A percentile compares a stretch with the other conserved stretches of the same genome.
These are phyloP conservation scores for Casuarina cunninghamiana DNA, from an alignment of 306 rosid genomes.

Conservation along the genomic window DNA sequence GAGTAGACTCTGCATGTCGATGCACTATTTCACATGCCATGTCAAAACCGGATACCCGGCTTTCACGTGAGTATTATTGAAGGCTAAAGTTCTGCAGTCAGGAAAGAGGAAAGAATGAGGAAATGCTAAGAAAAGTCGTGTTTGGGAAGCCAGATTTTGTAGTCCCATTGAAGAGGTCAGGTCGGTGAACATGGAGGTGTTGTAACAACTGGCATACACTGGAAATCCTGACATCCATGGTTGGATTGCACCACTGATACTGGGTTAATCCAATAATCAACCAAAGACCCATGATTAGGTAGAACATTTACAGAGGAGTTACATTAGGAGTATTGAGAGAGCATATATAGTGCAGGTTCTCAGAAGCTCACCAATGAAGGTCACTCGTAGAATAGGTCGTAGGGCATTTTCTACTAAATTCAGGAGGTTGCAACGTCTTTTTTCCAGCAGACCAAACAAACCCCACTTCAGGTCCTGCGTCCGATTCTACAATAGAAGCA, in stretches of 20 bases:
- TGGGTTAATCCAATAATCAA: no score
- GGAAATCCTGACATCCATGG: no score
- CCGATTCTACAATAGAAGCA: conserved; percentile 21
- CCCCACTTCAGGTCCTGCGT: conserved; percentile 46
- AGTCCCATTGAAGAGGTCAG: not conserved
- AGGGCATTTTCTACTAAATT: conserved; percentile 37
- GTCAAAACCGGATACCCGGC: not conserved
- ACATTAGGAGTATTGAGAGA: not conserved
- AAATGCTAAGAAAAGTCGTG: not conserved
- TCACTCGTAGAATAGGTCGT: conserved; percentile 40
- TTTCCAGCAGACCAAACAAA: conserved; percentile 19
- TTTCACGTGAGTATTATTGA: not conserved
- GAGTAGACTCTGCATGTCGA: not conserved
- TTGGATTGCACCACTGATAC: no score
- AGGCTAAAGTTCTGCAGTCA: not conserved
- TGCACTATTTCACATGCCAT: not conserved
- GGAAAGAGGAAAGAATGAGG: not conserved
- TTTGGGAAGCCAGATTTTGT: not conserved
- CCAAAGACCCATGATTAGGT: not conserved
- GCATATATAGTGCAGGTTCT: not conserved
- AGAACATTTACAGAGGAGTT: not conserved
- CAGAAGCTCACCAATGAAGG: conserved; percentile 12
- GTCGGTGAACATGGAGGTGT: not conserved
- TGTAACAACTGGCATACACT: not conserved
- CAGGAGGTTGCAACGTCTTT: conserved; percentile 48